Evolutionary conservation across 2,329 filamentous ascomycete genomes (phyloP).

Genomic region (Aspergillus calidoustus): DNA sequence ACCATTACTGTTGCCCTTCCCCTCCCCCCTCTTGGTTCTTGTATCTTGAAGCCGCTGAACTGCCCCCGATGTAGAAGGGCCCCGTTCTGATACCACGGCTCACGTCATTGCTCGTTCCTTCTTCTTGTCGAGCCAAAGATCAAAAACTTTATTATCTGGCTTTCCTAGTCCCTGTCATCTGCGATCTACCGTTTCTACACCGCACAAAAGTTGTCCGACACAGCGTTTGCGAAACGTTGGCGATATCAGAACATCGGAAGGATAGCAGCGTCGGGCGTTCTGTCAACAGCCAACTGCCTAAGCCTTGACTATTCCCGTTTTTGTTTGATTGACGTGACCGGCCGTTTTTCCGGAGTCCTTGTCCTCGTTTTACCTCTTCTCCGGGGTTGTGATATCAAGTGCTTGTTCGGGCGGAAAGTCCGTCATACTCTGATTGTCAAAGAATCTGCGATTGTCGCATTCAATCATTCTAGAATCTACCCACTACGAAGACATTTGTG

Average conservation of each 20-base stretch:
- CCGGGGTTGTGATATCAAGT: conserved; percentile 12
- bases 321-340: background rate
- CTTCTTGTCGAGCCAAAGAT: background rate
- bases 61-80: conserved; percentile 10
- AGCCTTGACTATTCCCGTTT: background rate
- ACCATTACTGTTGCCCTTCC: conserved; percentile 16
- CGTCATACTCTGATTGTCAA: background rate
- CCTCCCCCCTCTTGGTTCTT: background rate
- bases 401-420: conserved; percentile 2
- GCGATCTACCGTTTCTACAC: background rate
- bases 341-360: background rate
- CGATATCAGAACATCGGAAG: background rate
- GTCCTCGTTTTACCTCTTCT: conserved; percentile 1
- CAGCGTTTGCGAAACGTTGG: background rate
- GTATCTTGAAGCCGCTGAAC: conserved; percentile 9
- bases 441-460: background rate
- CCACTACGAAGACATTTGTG: background rate
- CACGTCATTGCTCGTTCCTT: conserved; percentile 2
- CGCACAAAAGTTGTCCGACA: background rate
- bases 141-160: background rate
- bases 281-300: background rate
- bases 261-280: background rate
- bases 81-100: background rate
- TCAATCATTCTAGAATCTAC: conserved; percentile 1
- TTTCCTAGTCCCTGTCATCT: background rate